Evolutionary conservation across 306 rosid species (phyloP), one percentile per base, ranked within the genome.

Genomic region (Pyrus pyrifolia): DNA sequence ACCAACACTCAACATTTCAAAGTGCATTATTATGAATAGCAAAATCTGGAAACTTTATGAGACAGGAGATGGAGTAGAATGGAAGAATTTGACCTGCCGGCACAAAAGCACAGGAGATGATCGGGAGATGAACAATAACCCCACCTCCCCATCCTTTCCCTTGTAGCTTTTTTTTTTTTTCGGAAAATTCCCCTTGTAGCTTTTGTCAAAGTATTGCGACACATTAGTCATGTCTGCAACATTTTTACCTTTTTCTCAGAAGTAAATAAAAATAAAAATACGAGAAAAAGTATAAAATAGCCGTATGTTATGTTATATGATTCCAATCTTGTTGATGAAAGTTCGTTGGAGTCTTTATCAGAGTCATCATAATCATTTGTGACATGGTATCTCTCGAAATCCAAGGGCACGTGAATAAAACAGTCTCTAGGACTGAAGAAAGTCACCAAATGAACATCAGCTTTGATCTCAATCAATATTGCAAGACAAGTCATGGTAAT

Each of bases 61-160:
- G 64, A 75, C 67, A 44, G 13, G 25, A 68, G 74, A 57, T 81
- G 83, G 86, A 85, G 90, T 85, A 82, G 76, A 84, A 73, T 62
- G 71, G 81, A 83, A 83, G 87, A 78, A 64, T 83, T 86, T 86
- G 90, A 86, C 89, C 69, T 80, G 45, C 11, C 7, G 55, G 12
- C 79, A 38, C 55, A 53, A 84, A 90, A 84, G 75, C 78, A 70
- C 55, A 23, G 38, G 68, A 15, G 44, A 61, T 46, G 30, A 73
- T 12, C 59, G n/a, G 55, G 44, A 75, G 59, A 78, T 70, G 31
- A 25, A 30, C 22, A 17, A 53, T 14, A 69, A 62, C 66, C 68
- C 75, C 30, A 2, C 62, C 27, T 14, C 79, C 70, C 46, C 27
- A 2, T 72, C 61, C 61, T 57, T 11, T 12, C 6, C 29, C 62